phyloP scores from a whole-genome alignment of 805 yeast genomes.

The Danielia reshetovae region DNA sequence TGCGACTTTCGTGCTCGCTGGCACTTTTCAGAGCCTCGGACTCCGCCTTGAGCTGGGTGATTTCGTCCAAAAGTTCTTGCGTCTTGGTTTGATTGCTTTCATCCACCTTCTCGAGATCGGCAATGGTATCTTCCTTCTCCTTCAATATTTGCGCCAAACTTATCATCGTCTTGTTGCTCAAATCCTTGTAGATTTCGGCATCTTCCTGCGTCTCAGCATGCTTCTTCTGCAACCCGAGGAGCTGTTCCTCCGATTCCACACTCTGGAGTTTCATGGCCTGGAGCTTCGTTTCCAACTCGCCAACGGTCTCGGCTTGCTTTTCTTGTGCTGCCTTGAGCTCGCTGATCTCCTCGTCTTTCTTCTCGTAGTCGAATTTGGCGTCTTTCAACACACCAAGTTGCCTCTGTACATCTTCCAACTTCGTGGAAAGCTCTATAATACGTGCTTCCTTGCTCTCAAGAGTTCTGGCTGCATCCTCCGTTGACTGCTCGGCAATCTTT shows the following conservation, averaged over 20 bases:
- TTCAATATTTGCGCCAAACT: no score
- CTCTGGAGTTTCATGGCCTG: background rate
- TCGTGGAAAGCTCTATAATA: background rate
- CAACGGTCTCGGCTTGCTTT: conserved; percentile 3
- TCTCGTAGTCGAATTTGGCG: no score
- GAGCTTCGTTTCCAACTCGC: conserved; percentile 1
- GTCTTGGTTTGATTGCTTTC: no score
- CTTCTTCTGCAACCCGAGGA: no score
- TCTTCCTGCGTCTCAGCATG: no score
- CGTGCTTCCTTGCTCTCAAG: no score
- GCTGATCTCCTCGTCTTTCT: no score
- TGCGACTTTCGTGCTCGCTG: background rate
- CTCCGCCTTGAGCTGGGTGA: conserved; percentile 1
- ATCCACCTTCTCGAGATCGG: background rate
- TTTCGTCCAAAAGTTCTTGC: no score
- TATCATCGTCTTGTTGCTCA: background rate
- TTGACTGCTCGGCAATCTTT: no score
- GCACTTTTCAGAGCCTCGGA: background rate
- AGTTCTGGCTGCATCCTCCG: no score
- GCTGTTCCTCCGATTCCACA: background rate
- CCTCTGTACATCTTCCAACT: background rate
- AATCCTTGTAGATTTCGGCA: background rate
- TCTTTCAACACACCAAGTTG: conserved; percentile 1
- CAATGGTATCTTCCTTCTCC: conserved; percentile 1
- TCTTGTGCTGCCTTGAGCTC: background rate